phyloP scores from a whole-genome alignment of 2,329 filamentous ascomycete genomes.

The Ophiostoma himal-ulmi region DNA sequence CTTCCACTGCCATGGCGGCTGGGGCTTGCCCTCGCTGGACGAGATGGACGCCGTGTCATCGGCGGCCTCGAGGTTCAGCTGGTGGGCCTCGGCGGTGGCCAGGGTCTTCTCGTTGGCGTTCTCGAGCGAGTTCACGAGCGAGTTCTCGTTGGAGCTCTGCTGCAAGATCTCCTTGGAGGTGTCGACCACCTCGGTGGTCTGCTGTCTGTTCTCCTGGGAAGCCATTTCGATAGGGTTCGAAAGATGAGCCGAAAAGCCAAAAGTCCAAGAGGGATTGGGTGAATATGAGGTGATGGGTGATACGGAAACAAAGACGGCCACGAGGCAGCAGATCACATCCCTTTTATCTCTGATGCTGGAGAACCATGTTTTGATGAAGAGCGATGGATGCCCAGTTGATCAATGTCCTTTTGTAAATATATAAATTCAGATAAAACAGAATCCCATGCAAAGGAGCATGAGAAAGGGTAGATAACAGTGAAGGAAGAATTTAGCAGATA shows the following conservation, averaged over 20 bases:
- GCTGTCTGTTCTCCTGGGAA: conserved; percentile 10
- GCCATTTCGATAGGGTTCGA: neutral
- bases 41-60: neutral
- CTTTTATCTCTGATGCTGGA: neutral
- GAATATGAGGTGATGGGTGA: neutral
- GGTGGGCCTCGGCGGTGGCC: neutral
- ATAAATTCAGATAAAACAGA: neutral
- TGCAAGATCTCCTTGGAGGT: neutral
- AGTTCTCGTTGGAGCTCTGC: too few relatives aligned
- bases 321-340: conserved; percentile 12
- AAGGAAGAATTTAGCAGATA: neutral
- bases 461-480: neutral
- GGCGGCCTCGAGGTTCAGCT: neutral
- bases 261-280: neutral
- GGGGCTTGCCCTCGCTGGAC: conserved; percentile 5
- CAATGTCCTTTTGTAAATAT: neutral
- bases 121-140: neutral
- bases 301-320: neutral
- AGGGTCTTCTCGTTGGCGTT: neutral
- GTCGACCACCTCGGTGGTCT: neutral
- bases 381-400: neutral
- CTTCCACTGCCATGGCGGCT: conserved; percentile 18
- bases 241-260: neutral
- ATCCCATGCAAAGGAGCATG: neutral
- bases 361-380: neutral